Conservation (phyloP, 75 land plant genomes). For the Cryptomeria japonica region DNA sequence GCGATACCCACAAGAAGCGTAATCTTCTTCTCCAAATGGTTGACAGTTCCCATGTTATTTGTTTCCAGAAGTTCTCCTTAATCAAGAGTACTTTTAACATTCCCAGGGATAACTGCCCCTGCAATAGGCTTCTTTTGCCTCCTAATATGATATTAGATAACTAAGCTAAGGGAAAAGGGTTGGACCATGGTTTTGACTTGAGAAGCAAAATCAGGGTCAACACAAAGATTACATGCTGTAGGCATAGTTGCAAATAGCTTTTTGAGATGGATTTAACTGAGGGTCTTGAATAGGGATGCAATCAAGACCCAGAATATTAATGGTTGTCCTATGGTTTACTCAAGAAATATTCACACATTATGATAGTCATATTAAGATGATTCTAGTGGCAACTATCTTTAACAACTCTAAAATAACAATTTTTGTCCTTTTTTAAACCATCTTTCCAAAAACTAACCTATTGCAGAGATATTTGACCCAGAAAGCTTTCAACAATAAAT, state of each 20-base stretch:
- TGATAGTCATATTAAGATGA: background rate
- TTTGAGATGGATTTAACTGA: background rate
- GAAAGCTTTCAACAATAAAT: background rate
- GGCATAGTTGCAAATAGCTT: background rate
- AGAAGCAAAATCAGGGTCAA: background rate
- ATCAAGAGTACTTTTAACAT: background rate
- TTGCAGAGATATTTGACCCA: background rate
- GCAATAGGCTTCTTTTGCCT: background rate
- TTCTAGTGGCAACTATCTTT: background rate
- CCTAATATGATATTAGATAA: background rate
- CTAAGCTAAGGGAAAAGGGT: background rate
- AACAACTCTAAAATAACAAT: background rate
- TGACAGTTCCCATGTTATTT: too few relatives aligned
- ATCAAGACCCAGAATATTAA: background rate
- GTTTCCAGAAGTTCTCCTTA: background rate
- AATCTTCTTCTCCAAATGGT: too few relatives aligned
- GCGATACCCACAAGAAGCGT: too few relatives aligned
- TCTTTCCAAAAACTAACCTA: background rate
- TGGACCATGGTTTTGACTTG: background rate
- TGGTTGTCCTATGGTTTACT: background rate
- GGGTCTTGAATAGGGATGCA: background rate
- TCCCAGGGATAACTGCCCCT: background rate
- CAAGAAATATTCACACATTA: background rate
- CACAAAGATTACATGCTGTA: background rate
- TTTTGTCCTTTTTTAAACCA: background rate